Base-by-base conservation (phyloP, 208 protist genomes). In the Herpetomonas tarakana region DNA sequence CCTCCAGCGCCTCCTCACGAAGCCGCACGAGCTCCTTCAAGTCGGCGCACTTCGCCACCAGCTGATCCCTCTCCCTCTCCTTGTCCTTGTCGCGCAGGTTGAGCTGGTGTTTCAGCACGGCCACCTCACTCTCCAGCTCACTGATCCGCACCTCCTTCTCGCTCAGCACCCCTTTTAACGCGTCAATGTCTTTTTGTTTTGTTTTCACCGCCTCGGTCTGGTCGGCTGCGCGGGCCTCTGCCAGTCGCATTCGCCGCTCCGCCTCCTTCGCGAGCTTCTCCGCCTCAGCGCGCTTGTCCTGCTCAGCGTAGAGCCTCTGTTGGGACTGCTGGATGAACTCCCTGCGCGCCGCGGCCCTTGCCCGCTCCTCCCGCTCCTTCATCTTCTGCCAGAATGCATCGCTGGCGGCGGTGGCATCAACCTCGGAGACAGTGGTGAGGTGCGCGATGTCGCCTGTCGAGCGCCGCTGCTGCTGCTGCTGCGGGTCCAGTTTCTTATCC, bases 321-420 rank as follows among this genome's bases (percentile, higher is more conserved):
- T 75, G 68, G 1, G 61, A 53, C 57, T 75, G 68, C 2, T 65
- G 59, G 21, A 69, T 58, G 35, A 68, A 75, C 57, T 68, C 68
- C 27, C 57, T 59, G 41, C 68, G 68, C 45, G 69, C 68, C 14
- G 52, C 56, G n/a, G 60, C 59, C 2, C 68, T 61, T 41, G 68
- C 68, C 4, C 68, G 62, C 39, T 75, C 68, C 58, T 75, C 62
- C 11, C 68, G 56, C 21, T 68, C 61, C 50, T 62, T 60, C 57
- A 75, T 60, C 35, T 64, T 63, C 26, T 75, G 57, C 49, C 67
- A 75, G 28, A 75, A 69, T 6, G 52, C 41, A 29, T 65, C 62
- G 27, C 68, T 69, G 21, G 30, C 27, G 39, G 35, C 35, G 6
- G 35, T 41, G 35, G 35, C 35, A 14, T 41, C 9, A 14, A 41